phyloP scores from a whole-genome alignment of 345 rosid genomes.

The Arabis hirsuta region DNA sequence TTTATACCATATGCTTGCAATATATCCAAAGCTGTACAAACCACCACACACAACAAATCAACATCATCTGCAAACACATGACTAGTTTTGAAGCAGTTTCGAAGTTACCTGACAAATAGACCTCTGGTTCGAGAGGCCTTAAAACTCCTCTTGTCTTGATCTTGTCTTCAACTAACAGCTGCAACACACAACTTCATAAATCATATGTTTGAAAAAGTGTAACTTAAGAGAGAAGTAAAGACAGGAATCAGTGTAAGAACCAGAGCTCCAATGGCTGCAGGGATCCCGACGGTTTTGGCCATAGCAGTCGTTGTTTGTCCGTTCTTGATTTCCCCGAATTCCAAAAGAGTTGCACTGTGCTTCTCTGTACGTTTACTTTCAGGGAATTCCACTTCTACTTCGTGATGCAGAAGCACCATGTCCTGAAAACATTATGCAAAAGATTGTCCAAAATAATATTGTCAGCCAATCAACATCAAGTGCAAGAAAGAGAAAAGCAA shows the following conservation, averaged over 20 bases:
- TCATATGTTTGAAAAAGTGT: slow-evolving; percentile 9
- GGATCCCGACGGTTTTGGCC: slow-evolving; percentile 92
- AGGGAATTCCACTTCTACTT: slow-evolving; percentile 81
- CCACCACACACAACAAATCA: slow-evolving; percentile 22
- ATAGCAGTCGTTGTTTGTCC: slow-evolving; percentile 75
- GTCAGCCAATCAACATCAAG: slow-evolving; percentile 21
- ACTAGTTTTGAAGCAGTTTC: background rate
- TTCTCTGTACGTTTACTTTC: slow-evolving; percentile 55
- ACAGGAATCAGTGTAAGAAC: slow-evolving; percentile 42
- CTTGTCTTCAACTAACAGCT: slow-evolving; percentile 81
- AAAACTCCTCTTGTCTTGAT: slow-evolving; percentile 79
- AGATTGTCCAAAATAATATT: slow-evolving; percentile 3
- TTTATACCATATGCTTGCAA: slow-evolving; percentile 76
- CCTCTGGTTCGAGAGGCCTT: slow-evolving; percentile 85
- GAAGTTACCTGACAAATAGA: slow-evolving; percentile 73
- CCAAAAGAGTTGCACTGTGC: slow-evolving; percentile 73
- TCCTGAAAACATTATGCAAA: slow-evolving; percentile 57
- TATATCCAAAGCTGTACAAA: slow-evolving; percentile 73
- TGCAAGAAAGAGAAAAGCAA: slow-evolving; percentile 1
- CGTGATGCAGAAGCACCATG: slow-evolving; percentile 93
- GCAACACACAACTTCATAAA: slow-evolving; percentile 33
- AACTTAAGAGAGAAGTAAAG: background rate
- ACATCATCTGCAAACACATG: slow-evolving; percentile 10
- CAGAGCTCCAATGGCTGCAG: slow-evolving; percentile 90
- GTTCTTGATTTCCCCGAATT: slow-evolving; percentile 67